Percentiles rank a stretch among this genome's conserved stretches.
Conservation (phyloP, 208 protist genomes). For the Vickermania ingenoplastis region DNA sequence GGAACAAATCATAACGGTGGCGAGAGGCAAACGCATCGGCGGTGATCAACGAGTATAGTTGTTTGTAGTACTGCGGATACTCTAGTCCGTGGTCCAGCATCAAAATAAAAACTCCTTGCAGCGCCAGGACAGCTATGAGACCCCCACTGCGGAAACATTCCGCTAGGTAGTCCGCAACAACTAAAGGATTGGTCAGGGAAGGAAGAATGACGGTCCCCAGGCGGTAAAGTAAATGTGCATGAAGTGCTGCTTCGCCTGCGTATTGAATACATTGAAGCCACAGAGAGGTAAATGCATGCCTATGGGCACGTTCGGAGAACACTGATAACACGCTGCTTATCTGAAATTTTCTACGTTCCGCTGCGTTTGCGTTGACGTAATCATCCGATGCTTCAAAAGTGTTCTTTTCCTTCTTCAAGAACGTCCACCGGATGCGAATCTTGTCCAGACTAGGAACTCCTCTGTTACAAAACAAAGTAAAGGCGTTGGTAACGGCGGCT, state of each 20-base stretch:
- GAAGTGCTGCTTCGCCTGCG: constrained; percentile 35
- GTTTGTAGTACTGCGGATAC: constrained; percentile 86
- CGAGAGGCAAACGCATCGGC: constrained; percentile 73
- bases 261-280: constrained; percentile 70
- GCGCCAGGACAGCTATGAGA: constrained; percentile 74
- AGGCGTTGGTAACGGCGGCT: constrained; percentile 46
- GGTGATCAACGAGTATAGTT: constrained; percentile 83
- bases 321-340: constrained; percentile 63
- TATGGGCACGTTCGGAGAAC: constrained; percentile 74
- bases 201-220: constrained; percentile 63
- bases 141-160: constrained; percentile 79
- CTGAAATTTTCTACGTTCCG: constrained; percentile 56
- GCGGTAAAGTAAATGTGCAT: constrained; percentile 76
- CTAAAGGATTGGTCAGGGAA: constrained; percentile 73
- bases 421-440: constrained; percentile 47
- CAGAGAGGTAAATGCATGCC: constrained; percentile 70
- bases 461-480: constrained; percentile 63
- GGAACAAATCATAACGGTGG: constrained; percentile 82
- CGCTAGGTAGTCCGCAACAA: constrained; percentile 79
- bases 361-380: constrained; percentile 55
- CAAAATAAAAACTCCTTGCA: constrained; percentile 80
- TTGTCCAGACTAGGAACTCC: constrained; percentile 33
- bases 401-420: constrained; percentile 47
- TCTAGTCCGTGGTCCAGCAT: constrained; percentile 87
- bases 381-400: constrained; percentile 44